Percentiles rank a stretch among this genome's conserved stretches.
Conservation (phyloP, 176 grass and related monocot genomes). For the Raddia guianensis region DNA sequence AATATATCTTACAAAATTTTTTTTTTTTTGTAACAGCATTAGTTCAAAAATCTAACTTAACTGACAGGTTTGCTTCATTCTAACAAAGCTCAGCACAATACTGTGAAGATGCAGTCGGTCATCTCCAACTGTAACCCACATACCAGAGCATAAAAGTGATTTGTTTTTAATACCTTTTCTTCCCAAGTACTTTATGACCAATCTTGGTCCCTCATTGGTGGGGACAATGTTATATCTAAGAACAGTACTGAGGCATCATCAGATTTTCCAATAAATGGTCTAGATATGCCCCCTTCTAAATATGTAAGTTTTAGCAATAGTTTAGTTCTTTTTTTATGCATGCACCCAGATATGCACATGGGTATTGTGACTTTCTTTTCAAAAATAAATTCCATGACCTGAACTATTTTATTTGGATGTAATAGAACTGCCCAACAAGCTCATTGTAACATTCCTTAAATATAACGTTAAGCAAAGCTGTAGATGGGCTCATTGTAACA, state of each 20-base stretch:
- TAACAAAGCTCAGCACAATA: neutral
- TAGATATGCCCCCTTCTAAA: neutral
- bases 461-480: neutral
- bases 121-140: neutral
- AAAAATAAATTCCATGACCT: conserved; percentile 5
- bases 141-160: neutral
- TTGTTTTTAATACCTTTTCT: neutral
- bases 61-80: neutral
- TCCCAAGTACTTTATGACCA: neutral
- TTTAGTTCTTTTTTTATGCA: neutral
- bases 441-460: conserved; percentile 25
- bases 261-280: neutral
- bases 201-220: neutral
- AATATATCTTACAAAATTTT: conserved; percentile 5
- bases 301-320: neutral
- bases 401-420: conserved; percentile 8
- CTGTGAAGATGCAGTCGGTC: neutral
- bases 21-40: conserved; percentile 4
- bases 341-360: neutral
- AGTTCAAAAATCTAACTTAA: neutral
- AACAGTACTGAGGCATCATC: neutral
- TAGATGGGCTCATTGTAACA: conserved; percentile 3
- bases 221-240: neutral
- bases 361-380: conserved; percentile 15
- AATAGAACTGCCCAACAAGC: conserved; percentile 27